Conservation (phyloP, 2,329 filamentous ascomycete species). For the Bimuria novae-zelandiae region DNA sequence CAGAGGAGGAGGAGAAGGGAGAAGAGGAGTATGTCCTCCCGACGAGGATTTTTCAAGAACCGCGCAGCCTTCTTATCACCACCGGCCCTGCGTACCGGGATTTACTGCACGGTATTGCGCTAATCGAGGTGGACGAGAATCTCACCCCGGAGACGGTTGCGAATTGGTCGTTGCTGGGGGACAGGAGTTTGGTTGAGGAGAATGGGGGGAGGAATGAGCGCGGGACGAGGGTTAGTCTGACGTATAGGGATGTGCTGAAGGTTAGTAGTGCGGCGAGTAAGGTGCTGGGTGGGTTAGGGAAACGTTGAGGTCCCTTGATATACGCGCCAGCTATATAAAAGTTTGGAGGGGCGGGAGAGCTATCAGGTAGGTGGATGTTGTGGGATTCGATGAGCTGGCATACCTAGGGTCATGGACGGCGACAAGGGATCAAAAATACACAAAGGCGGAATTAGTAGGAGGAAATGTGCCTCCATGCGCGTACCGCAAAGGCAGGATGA, state of each 20-base stretch:
- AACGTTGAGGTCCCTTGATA: no score
- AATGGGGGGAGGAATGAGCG: constrained; percentile 62
- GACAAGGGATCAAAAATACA: no score
- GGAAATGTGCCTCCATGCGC: no score
- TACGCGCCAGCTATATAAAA: no score
- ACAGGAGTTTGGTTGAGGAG: constrained; percentile 45
- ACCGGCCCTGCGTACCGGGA: constrained; percentile 69
- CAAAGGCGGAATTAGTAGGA: no score
- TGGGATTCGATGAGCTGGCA: no score
- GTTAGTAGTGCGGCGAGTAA: constrained; percentile 40
- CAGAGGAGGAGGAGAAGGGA: constrained; percentile 35
- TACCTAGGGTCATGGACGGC: no score
- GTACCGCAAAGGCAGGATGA: no score
- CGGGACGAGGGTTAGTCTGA: constrained; percentile 70
- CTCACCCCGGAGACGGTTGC: constrained; percentile 62
- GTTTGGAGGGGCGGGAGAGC: no score
- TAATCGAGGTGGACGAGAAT: constrained; percentile 66
- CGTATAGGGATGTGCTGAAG: constrained; percentile 80
- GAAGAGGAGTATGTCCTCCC: constrained; percentile 18
- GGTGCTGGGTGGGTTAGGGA: constrained; percentile 35
- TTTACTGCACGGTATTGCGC: constrained; percentile 75
- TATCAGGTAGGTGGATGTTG: no score
- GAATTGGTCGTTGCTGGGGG: constrained; percentile 72
- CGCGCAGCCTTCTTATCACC: constrained; percentile 77
- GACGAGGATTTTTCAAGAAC: constrained; percentile 76